Evolutionary conservation across 2,329 filamentous ascomycete genomes (phyloP).

Genomic region (Microdochium trichocladiopsis): DNA sequence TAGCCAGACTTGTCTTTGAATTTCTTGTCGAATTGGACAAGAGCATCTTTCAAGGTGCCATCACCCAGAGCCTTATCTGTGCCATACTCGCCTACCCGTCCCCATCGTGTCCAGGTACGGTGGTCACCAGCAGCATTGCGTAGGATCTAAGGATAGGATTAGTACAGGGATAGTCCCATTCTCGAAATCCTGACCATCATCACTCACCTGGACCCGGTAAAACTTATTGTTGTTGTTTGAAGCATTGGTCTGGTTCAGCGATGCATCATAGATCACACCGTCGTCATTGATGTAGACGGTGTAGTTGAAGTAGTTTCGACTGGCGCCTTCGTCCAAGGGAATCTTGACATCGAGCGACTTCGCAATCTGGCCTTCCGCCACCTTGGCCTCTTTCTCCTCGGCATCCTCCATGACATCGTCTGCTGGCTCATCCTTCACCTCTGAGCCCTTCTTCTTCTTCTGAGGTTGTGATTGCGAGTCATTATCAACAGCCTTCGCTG

Average conservation of each 20-base stretch:
- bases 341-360: conserved; percentile 38
- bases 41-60: conserved; percentile 33
- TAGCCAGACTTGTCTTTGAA: conserved; percentile 57
- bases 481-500: conserved; percentile 4
- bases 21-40: conserved; percentile 49
- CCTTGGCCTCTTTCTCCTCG: conserved; percentile 8
- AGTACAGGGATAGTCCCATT: too few relatives aligned
- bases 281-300: conserved; percentile 60
- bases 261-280: conserved; percentile 69
- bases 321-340: conserved; percentile 39
- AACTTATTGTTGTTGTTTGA: conserved; percentile 76
- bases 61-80: conserved; percentile 36
- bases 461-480: conserved; percentile 3
- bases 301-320: conserved; percentile 25
- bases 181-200: too few relatives aligned
- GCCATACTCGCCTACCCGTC: conserved; percentile 61
- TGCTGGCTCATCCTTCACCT: conserved; percentile 11
- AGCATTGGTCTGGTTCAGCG: conserved; percentile 71
- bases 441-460: conserved; percentile 18
- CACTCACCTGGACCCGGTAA: conserved; percentile 61
- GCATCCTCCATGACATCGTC: conserved; percentile 11
- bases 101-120: conserved; percentile 72
- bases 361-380: conserved; percentile 36
- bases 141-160: conserved; percentile 35
- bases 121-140: conserved; percentile 32